Evolutionary conservation across 352 stramenopile species (phyloP).

Genomic region (Elongisporangium undulatum): DNA sequence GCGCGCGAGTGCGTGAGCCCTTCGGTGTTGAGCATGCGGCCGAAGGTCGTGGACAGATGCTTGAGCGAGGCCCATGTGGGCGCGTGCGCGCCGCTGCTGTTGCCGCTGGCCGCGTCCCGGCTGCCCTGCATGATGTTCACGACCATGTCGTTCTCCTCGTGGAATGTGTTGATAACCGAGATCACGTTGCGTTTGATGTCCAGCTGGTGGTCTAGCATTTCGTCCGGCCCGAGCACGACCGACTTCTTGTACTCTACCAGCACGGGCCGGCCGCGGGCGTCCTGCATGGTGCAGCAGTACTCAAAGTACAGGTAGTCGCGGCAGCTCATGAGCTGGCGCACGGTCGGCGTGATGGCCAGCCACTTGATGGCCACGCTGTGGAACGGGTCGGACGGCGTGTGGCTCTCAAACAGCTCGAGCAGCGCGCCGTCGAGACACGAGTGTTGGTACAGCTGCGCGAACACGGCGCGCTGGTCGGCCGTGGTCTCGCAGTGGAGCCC

Average conservation of each 20-base stretch:
- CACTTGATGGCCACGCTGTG: constrained; percentile 77
- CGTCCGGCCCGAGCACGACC: neutral
- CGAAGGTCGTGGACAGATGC: constrained; percentile 20
- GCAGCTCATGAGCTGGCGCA: constrained; percentile 51
- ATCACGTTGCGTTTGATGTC: neutral
- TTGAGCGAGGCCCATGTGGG: constrained; percentile 19
- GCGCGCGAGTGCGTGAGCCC: constrained; percentile 17
- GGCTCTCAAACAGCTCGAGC: constrained; percentile 56
- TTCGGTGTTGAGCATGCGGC: constrained; percentile 17
- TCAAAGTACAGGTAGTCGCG: constrained; percentile 72
- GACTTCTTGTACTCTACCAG: neutral
- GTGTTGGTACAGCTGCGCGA: constrained; percentile 37
- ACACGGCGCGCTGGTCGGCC: constrained; percentile 36
- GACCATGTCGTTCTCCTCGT: constrained; percentile 6
- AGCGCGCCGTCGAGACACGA: constrained; percentile 57
- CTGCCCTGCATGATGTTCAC: constrained; percentile 8
- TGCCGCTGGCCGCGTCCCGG: neutral
- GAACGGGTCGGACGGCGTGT: constrained; percentile 61
- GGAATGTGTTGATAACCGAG: constrained; percentile 2
- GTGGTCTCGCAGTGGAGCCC: constrained; percentile 62
- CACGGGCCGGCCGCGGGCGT: neutral
- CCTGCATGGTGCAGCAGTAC: neutral
- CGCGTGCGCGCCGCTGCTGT: neutral
- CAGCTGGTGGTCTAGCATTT: constrained; percentile 15
- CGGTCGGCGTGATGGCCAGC: constrained; percentile 53